A percentile compares a stretch with the other conserved stretches of the same genome.
phyloP scores from a whole-genome alignment of 768 basidiomycete genomes.

The Amanita rubescens region DNA sequence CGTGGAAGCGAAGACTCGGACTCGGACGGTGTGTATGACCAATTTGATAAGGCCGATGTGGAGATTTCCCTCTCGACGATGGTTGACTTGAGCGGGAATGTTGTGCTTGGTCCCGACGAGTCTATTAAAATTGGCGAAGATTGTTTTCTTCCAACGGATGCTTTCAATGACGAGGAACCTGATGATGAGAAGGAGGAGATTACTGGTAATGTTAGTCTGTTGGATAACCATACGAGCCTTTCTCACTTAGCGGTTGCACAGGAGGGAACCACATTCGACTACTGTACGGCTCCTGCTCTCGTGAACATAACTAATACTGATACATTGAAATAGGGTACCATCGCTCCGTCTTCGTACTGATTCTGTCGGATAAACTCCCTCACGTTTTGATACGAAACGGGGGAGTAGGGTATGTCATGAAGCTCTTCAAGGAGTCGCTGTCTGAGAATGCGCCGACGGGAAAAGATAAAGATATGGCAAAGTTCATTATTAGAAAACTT shows the following conservation, averaged over 20 bases:
- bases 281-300: constrained; percentile 18
- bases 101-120: not conserved
- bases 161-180: not conserved
- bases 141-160: not conserved
- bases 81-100: constrained; percentile 3
- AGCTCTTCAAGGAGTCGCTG: not conserved
- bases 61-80: constrained; percentile 11
- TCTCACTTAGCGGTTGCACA: too few relatives aligned
- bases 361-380: constrained; percentile 13
- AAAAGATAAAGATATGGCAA: constrained; percentile 5
- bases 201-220: not conserved
- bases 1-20: too few relatives aligned
- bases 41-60: too few relatives aligned
- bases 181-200: too few relatives aligned
- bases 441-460: not conserved
- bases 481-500: constrained; percentile 11
- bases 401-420: not conserved
- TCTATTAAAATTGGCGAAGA: not conserved
- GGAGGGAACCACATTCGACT: constrained; percentile 22
- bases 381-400: not conserved
- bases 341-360: constrained; percentile 25
- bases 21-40: too few relatives aligned
- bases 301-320: constrained; percentile 3
- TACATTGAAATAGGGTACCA: constrained; percentile 18
- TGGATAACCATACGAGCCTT: too few relatives aligned